Percentiles rank a stretch among this genome's conserved stretches.
These are phyloP conservation scores for Xylaria acuta DNA, from an alignment of 495 filamentous ascomycete species.

Conservation along the genomic window DNA sequence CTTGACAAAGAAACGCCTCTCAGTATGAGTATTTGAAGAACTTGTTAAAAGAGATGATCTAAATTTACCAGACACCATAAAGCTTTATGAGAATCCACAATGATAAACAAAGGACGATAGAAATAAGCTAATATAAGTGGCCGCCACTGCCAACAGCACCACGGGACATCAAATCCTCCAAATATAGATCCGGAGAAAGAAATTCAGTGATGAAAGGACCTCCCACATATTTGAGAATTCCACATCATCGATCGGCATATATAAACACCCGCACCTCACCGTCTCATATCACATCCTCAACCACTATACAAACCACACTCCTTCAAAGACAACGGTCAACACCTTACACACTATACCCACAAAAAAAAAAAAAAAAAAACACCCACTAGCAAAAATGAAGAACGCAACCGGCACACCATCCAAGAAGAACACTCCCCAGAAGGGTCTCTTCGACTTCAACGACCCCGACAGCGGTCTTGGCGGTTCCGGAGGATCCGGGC, in stretches of 20 bases:
- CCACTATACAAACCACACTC: background rate
- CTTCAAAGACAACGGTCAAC: background rate
- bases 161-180: background rate
- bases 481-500: background rate
- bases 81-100: too few species aligned
- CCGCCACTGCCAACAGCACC: background rate
- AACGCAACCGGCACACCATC: conserved; percentile 2
- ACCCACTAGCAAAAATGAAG: conserved; percentile 18
- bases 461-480: conserved; percentile 3
- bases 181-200: background rate
- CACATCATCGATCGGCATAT: background rate
- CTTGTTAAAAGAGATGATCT: background rate
- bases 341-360: background rate
- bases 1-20: background rate
- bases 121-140: background rate
- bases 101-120: background rate
- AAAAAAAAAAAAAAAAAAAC: background rate
- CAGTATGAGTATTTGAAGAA: background rate
- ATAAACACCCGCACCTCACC: background rate
- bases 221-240: too few species aligned
- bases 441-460: conserved; percentile 22
- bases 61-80: background rate
- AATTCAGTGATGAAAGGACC: background rate
- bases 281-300: background rate
- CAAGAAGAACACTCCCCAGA: conserved; percentile 19